Conservation (phyloP, 2,329 filamentous ascomycete genomes). For the Kalmusia sp. region DNA sequence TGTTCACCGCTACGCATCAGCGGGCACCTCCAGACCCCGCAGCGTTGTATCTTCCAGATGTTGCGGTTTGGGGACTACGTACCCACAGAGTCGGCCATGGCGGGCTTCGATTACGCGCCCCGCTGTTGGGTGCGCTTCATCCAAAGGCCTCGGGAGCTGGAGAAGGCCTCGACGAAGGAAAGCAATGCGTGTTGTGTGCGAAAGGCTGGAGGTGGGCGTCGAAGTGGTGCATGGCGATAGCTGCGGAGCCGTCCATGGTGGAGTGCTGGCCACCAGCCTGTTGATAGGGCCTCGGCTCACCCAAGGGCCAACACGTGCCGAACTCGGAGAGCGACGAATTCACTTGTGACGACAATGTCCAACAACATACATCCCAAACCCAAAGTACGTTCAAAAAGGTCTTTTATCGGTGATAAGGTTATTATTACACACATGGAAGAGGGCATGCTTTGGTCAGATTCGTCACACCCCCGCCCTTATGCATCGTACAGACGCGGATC, state of each 20-base stretch:
- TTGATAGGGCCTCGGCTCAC: constrained; percentile 23
- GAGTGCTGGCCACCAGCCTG: constrained; percentile 3
- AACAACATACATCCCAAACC: too few relatives aligned
- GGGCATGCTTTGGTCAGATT: too few relatives aligned
- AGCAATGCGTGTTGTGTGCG: constrained; percentile 1
- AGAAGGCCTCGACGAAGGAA: neutral
- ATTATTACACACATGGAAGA: too few relatives aligned
- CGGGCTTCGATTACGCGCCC: constrained; percentile 30
- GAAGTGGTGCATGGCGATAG: constrained; percentile 33
- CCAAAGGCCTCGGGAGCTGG: constrained; percentile 21
- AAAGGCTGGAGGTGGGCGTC: constrained; percentile 11
- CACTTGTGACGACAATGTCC: too few relatives aligned
- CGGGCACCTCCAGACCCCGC: neutral
- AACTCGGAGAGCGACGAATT: neutral
- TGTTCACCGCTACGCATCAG: constrained; percentile 47
- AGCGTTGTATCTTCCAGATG: neutral
- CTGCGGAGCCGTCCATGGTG: constrained; percentile 25
- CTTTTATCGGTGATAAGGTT: too few relatives aligned
- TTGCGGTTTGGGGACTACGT: constrained; percentile 22
- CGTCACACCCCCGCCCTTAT: too few relatives aligned
- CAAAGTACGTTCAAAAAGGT: too few relatives aligned
- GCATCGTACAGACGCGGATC: too few relatives aligned
- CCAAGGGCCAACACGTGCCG: constrained; percentile 4
- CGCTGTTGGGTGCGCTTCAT: constrained; percentile 22
- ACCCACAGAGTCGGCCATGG: constrained; percentile 52